These are phyloP conservation scores for Salix suchowensis DNA, from an alignment of 345 rosid species.

Conservation along the genomic window DNA sequence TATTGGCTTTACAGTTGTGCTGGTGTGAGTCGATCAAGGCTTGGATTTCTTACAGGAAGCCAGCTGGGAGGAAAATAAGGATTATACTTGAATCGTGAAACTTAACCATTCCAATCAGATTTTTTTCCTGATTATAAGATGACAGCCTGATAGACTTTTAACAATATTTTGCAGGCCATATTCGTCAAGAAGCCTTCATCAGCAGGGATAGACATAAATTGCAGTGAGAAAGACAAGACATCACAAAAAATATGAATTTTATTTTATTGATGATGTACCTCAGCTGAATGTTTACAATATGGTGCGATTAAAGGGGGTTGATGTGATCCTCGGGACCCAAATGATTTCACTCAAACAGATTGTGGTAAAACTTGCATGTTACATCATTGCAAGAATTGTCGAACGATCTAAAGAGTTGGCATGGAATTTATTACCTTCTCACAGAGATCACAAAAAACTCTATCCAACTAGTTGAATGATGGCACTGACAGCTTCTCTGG, in stretches of 20 bases:
- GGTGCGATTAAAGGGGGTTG: too few species aligned
- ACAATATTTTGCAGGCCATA: not conserved
- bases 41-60: not conserved
- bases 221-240: not conserved
- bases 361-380: not conserved
- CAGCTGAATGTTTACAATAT: not conserved
- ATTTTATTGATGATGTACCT: not conserved
- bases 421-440: not conserved
- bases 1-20: not conserved
- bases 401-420: not conserved
- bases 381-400: not conserved
- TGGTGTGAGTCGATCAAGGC: not conserved
- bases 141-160: not conserved
- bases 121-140: not conserved
- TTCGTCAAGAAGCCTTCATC: not conserved
- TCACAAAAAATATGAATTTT: not conserved
- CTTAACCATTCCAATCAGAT: not conserved
- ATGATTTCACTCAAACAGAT: not conserved
- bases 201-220: not conserved
- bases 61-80: not conserved
- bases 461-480: constrained; percentile 43
- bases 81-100: not conserved
- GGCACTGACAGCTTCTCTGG: constrained; percentile 60
- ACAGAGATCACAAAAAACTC: not conserved
- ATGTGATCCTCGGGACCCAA: not conserved